These are phyloP conservation scores for Noccaea bulbosa DNA, from an alignment of 345 rosid genomes.

Conservation along the genomic window DNA sequence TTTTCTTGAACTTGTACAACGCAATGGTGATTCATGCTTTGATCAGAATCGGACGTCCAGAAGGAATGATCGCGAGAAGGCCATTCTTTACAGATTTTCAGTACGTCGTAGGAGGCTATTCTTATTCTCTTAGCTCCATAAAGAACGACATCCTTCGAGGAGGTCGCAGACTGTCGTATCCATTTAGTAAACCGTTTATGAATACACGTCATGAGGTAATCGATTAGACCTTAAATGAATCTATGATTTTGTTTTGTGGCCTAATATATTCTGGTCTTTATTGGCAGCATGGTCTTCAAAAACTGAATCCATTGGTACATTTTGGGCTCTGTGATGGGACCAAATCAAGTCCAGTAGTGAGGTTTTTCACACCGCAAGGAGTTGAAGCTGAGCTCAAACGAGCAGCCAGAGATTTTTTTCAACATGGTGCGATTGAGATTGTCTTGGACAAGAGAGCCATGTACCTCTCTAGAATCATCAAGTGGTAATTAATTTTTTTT, in stretches of 20 bases:
- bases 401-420: slow-evolving; percentile 76
- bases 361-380: slow-evolving; percentile 76
- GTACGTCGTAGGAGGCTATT: slow-evolving; percentile 74
- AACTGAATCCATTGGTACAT: slow-evolving; percentile 76
- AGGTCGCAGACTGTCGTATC: slow-evolving; percentile 58
- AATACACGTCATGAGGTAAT: slow-evolving; percentile 61
- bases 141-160: slow-evolving; percentile 75
- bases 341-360: slow-evolving; percentile 72
- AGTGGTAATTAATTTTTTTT: slow-evolving; percentile 60
- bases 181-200: slow-evolving; percentile 65
- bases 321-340: slow-evolving; percentile 89
- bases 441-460: slow-evolving; percentile 66
- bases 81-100: slow-evolving; percentile 70
- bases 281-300: slow-evolving; percentile 59
- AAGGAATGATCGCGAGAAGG: slow-evolving; percentile 71
- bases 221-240: background rate
- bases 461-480: slow-evolving; percentile 64
- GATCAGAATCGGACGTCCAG: slow-evolving; percentile 66
- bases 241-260: background rate
- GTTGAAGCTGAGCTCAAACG: slow-evolving; percentile 66
- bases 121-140: slow-evolving; percentile 65
- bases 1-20: slow-evolving; percentile 85
- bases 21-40: slow-evolving; percentile 94
- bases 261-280: background rate
- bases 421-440: slow-evolving; percentile 64